These are phyloP conservation scores for Sporisorium sorghi DNA, from an alignment of 1,284 basidiomycete genomes.

Conservation along the genomic window DNA sequence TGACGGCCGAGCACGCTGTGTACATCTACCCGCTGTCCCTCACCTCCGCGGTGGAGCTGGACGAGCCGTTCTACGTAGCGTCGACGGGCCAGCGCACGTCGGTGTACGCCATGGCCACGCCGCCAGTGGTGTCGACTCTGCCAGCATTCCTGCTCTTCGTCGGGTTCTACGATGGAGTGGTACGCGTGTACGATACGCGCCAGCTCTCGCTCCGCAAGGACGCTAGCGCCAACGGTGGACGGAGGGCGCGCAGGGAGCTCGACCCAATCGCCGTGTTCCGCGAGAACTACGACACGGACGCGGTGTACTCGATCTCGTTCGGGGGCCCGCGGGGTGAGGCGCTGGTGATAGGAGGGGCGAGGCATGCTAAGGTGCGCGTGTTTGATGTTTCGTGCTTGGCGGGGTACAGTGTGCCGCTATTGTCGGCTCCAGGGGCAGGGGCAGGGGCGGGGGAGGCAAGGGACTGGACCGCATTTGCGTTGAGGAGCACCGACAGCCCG, in stretches of 20 bases:
- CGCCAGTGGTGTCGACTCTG: slow-evolving; percentile 11
- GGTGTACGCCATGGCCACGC: slow-evolving; percentile 36
- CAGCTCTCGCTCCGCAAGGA: background rate
- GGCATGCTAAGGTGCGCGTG: slow-evolving; percentile 28
- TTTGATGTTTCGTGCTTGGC: slow-evolving; percentile 24
- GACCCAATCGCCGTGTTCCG: slow-evolving; percentile 28
- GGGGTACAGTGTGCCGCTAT: slow-evolving; percentile 15
- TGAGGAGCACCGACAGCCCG: slow-evolving; percentile 28
- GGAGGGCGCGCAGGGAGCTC: slow-evolving; percentile 3
- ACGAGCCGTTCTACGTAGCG: slow-evolving; percentile 22
- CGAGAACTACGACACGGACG: slow-evolving; percentile 26
- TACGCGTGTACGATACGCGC: slow-evolving; percentile 50
- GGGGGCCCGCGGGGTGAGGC: slow-evolving; percentile 18
- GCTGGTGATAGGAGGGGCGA: slow-evolving; percentile 30
- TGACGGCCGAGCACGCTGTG: slow-evolving; percentile 29
- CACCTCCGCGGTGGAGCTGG: background rate
- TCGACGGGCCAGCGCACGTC: slow-evolving; percentile 14
- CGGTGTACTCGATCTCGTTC: slow-evolving; percentile 43
- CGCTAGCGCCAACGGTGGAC: background rate
- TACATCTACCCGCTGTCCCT: slow-evolving; percentile 27
- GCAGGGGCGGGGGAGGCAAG: background rate
- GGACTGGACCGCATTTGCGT: slow-evolving; percentile 43
- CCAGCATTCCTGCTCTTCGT: slow-evolving; percentile 46
- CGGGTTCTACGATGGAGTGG: slow-evolving; percentile 47
- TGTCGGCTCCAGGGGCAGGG: background rate